Base-by-base conservation (phyloP, 2,329 filamentous ascomycete species). In the Phyllosticta ampelicida region DNA sequence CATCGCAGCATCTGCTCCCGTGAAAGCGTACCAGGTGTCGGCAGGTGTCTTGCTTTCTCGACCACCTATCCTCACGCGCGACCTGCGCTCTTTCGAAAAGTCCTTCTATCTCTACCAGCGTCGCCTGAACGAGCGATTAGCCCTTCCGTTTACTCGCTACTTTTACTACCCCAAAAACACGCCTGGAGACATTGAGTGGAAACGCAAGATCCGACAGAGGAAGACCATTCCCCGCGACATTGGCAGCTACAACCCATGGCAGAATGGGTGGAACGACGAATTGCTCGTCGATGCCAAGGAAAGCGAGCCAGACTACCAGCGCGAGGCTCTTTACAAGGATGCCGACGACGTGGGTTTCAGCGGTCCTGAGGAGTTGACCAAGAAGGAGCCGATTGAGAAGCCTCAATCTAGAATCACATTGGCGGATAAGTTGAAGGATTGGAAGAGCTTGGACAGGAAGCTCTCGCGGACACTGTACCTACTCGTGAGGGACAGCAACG, bases 61-160 rank as follows among this genome's bases (percentile, higher is more conserved):
- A 26, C 84, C 94, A 53, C 94, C 94, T 6, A 78, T 95, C 60
- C 80, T 99, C 67, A 97, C 94, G 23, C 86, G 88, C 64, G 80
- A 86, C 61, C 85, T 92, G 56, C 88, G 87, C 30, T 80, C 89
- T 11, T 97, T 99, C 74, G 94, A 99, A 74, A 87, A 90, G 69
- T 81, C 92, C 63, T 97, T 87, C 76, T 96, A 87, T 79, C 90
- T 99, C 71, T 99, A 99, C 77, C 94, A 99, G 77, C 92, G 92
- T 67, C 90, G 94, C 13, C 81, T 99, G 61, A 96, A 97, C 73
- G 94, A 99, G 78, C 88, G 94, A 50, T 80, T 96, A 55, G 85
- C 86, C 19, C 81, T 94, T 4, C 89, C 91, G 1, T 99, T 97
- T 73, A 87, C 87, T 59, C 84, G 88, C 64, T 88, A 88, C 71